Evolutionary conservation across 2,329 filamentous ascomycete species (phyloP).

Genomic region (Penicillium psychrosexuale): DNA sequence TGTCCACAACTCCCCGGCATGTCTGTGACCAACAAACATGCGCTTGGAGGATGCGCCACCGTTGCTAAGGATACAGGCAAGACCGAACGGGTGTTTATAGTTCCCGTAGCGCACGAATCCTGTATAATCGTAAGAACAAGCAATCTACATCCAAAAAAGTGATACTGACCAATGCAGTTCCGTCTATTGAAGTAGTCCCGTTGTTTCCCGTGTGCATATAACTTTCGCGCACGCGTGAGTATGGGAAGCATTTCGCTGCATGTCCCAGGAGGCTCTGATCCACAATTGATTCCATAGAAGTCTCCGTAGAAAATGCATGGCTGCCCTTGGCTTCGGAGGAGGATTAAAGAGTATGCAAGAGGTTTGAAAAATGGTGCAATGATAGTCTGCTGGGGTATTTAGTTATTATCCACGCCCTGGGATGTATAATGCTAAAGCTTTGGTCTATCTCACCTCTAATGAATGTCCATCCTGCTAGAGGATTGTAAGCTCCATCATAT

Average conservation of each 20-base stretch:
- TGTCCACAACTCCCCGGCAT: constrained; percentile 61
- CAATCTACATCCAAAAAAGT: not conserved
- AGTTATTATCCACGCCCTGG: not conserved
- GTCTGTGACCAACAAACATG: constrained; percentile 61
- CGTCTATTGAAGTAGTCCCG: constrained; percentile 60
- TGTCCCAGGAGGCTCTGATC: constrained; percentile 45
- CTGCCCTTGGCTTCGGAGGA: constrained; percentile 61
- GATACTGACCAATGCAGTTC: constrained; percentile 54
- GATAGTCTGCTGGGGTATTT: constrained; percentile 43
- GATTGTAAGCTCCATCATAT: not conserved
- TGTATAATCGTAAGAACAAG: constrained; percentile 20
- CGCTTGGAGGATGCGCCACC: constrained; percentile 49
- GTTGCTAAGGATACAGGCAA: constrained; percentile 59
- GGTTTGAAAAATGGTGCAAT: constrained; percentile 68
- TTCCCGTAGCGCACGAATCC: constrained; percentile 53
- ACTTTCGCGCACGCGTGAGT: constrained; percentile 59
- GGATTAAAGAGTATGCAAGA: constrained; percentile 68
- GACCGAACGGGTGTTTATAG: constrained; percentile 48
- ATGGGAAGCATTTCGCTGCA: constrained; percentile 55
- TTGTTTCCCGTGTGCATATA: constrained; percentile 66
- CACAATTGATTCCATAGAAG: constrained; percentile 60
- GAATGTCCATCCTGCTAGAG: constrained; percentile 59
- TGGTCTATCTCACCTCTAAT: constrained; percentile 45
- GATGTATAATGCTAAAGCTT: not conserved
- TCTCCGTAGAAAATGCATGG: constrained; percentile 71